phyloP scores from a whole-genome alignment of 352 stramenopile genomes.

The Globisporangium irregulare region DNA sequence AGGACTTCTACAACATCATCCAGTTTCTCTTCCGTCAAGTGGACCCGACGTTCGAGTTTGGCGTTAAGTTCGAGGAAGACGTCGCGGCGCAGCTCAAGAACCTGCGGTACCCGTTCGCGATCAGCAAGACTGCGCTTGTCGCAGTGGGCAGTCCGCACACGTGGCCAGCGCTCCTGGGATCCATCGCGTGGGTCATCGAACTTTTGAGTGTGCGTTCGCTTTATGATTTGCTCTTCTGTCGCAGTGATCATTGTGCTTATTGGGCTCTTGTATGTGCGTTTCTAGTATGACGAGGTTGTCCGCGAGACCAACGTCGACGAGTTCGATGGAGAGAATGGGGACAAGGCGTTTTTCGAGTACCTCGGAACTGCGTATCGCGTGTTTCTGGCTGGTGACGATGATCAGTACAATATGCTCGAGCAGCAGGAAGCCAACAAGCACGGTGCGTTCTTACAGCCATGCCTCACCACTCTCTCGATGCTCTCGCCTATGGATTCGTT shows the following conservation, averaged over 20 bases:
- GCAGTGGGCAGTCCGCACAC: constrained; percentile 94
- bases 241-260: not conserved
- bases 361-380: constrained; percentile 88
- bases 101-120: constrained; percentile 93
- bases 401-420: constrained; percentile 86
- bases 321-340: constrained; percentile 68
- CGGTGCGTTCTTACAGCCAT: constrained; percentile 22
- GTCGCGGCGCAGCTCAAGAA: constrained; percentile 67
- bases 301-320: constrained; percentile 51
- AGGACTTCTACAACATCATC: constrained; percentile 98
- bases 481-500: not conserved
- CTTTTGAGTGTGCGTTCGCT: constrained; percentile 73
- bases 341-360: constrained; percentile 95
- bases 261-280: not conserved
- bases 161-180: constrained; percentile 94
- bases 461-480: not conserved
- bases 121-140: constrained; percentile 95
- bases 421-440: constrained; percentile 57
- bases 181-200: constrained; percentile 97
- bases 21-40: constrained; percentile 95
- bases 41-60: constrained; percentile 89
- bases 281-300: constrained; percentile 87
- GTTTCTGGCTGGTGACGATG: constrained; percentile 94
- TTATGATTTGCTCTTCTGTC: not conserved
- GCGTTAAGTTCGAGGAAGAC: constrained; percentile 75